Conservation (phyloP, 2,329 filamentous ascomycete species). For the Hymenoscyphus fructigenus region DNA sequence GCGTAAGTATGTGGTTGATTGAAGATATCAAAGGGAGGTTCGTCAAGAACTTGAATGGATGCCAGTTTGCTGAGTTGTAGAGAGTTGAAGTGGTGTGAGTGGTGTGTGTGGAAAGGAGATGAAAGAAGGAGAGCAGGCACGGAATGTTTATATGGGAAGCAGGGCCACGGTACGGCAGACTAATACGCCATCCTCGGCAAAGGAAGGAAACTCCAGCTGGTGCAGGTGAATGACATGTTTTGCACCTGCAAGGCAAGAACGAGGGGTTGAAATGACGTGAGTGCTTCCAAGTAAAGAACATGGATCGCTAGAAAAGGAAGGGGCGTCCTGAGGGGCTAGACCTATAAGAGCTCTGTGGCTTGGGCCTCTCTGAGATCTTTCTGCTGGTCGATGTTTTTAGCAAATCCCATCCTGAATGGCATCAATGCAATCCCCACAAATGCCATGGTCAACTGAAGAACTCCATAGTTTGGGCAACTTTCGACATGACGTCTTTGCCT, state of each 20-base stretch:
- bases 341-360: background rate
- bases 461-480: background rate
- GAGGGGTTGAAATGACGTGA: background rate
- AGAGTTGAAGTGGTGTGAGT: conserved; percentile 6
- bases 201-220: background rate
- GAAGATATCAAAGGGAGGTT: conserved; percentile 28
- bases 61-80: conserved; percentile 25
- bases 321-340: background rate
- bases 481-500: background rate
- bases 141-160: conserved; percentile 12
- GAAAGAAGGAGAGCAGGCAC: conserved; percentile 4
- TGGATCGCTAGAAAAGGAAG: background rate
- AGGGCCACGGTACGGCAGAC: background rate
- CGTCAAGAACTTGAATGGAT: conserved; percentile 30
- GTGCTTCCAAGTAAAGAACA: background rate
- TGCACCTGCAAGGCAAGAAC: conserved; percentile 5
- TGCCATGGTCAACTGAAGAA: background rate
- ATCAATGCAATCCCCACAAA: background rate
- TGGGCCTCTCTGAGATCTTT: background rate
- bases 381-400: background rate
- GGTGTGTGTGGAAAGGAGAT: conserved; percentile 5
- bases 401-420: background rate
- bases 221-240: conserved; percentile 16
- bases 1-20: conserved; percentile 26
- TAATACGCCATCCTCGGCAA: conserved; percentile 1